These are phyloP conservation scores for Dioszegia hungarica DNA, from an alignment of 768 basidiomycete genomes.

Conservation along the genomic window DNA sequence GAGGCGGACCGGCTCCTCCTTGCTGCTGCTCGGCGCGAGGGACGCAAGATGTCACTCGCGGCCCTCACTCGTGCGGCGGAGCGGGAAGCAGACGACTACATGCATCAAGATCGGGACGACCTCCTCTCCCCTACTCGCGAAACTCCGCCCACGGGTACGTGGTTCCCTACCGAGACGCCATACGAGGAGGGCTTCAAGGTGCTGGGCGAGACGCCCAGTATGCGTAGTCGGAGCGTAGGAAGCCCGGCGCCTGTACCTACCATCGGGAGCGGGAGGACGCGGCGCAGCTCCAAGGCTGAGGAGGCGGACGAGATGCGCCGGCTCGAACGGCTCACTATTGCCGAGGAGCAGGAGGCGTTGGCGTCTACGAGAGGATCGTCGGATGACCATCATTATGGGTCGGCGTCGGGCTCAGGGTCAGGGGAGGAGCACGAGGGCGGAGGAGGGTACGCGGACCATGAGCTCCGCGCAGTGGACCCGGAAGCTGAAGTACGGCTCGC, in stretches of 20 bases:
- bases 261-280: background rate
- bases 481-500: background rate
- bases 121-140: background rate
- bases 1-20: slow-evolving; percentile 20
- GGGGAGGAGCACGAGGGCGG: no score
- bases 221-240: background rate
- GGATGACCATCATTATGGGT: slow-evolving; percentile 5
- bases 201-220: slow-evolving; percentile 13
- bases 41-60: slow-evolving; percentile 41
- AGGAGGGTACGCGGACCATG: background rate
- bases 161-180: slow-evolving; percentile 26
- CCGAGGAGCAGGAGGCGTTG: slow-evolving; percentile 6
- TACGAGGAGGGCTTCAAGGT: slow-evolving; percentile 28
- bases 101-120: background rate
- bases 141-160: slow-evolving; percentile 20
- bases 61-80: slow-evolving; percentile 29
- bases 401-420: no score
- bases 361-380: background rate
- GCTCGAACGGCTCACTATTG: slow-evolving; percentile 4
- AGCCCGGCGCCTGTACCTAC: slow-evolving; percentile 4
- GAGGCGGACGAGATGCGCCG: background rate
- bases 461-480: background rate
- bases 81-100: slow-evolving; percentile 9
- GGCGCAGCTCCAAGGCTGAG: background rate
- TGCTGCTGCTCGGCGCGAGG: slow-evolving; percentile 31